Percentiles rank a stretch among this genome's conserved stretches.
Evolutionary conservation across 1,284 basidiomycete genomes (phyloP).

Genomic region (Cryptococcus sp.): DNA sequence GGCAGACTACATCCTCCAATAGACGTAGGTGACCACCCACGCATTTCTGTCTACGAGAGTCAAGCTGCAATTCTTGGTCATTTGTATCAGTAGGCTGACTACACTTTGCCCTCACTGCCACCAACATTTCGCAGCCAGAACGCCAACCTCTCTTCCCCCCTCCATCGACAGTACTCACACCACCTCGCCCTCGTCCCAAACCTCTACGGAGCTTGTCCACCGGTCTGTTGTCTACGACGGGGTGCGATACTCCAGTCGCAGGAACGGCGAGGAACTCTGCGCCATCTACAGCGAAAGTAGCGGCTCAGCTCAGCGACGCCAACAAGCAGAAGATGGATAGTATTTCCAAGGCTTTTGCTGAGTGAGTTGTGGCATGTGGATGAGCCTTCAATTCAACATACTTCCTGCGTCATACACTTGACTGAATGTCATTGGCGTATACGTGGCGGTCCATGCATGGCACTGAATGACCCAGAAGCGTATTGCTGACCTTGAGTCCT

Average conservation of each 20-base stretch:
- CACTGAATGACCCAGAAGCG: too few relatives aligned
- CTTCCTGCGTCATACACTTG: too few relatives aligned
- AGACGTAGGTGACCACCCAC: too few relatives aligned
- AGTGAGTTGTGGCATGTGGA: conserved; percentile 16
- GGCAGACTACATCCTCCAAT: too few relatives aligned
- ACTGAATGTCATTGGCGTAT: too few relatives aligned
- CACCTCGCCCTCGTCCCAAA: conserved; percentile 12
- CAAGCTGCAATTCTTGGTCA: too few relatives aligned
- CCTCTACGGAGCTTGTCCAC: conserved; percentile 7
- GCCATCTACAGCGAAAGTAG: neutral
- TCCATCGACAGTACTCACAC: conserved; percentile 15
- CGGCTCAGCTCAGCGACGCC: conserved; percentile 5
- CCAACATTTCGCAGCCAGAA: conserved; percentile 9
- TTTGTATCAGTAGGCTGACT: too few relatives aligned
- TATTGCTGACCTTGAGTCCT: neutral
- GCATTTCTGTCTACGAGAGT: too few relatives aligned
- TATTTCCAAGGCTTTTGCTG: conserved; percentile 22
- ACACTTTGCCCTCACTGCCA: too few relatives aligned
- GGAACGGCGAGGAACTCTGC: neutral
- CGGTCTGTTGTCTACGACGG: neutral
- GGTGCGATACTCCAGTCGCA: too few relatives aligned
- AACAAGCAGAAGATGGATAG: conserved; percentile 14
- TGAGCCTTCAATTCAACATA: too few relatives aligned
- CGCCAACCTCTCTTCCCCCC: conserved; percentile 17
- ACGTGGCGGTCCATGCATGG: too few relatives aligned